Evolutionary conservation across 768 basidiomycete species (phyloP).

Genomic region (Rhodotorula taiwanensis): DNA sequence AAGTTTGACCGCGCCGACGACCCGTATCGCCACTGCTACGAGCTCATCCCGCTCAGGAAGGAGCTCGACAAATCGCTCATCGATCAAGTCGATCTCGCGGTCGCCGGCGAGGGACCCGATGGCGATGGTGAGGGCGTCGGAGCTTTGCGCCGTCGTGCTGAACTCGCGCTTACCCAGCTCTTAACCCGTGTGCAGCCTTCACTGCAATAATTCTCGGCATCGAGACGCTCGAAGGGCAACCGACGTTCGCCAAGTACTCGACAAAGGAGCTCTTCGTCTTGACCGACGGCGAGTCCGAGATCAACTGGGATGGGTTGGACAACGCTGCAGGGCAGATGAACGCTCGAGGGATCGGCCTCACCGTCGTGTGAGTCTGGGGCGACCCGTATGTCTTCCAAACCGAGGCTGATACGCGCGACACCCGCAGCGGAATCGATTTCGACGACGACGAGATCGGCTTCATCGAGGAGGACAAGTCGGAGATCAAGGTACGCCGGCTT

Average conservation of each 20-base stretch:
- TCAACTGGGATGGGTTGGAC: slow-evolving; percentile 60
- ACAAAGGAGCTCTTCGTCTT: slow-evolving; percentile 81
- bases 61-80: slow-evolving; percentile 61
- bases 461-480: slow-evolving; percentile 61
- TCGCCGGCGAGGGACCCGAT: slow-evolving; percentile 38
- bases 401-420: slow-evolving; percentile 10
- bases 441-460: slow-evolving; percentile 63
- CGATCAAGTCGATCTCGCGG: slow-evolving; percentile 60
- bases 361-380: slow-evolving; percentile 58
- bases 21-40: slow-evolving; percentile 57
- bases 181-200: slow-evolving; percentile 47
- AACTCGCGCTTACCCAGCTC: not conserved
- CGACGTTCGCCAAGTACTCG: slow-evolving; percentile 59
- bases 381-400: not conserved
- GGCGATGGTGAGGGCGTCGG: slow-evolving; percentile 10
- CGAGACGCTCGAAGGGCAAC: slow-evolving; percentile 65
- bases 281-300: slow-evolving; percentile 74
- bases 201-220: slow-evolving; percentile 81
- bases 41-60: slow-evolving; percentile 63
- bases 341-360: slow-evolving; percentile 54
- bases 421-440: slow-evolving; percentile 74
- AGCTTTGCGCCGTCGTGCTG: not conserved
- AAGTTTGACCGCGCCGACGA: slow-evolving; percentile 64
- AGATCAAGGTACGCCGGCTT: slow-evolving; percentile 58
- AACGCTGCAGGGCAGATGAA: slow-evolving; percentile 60